Base-by-base conservation (phyloP, 192 early-diverging fungal genomes). In the Dissophora globulifera region DNA sequence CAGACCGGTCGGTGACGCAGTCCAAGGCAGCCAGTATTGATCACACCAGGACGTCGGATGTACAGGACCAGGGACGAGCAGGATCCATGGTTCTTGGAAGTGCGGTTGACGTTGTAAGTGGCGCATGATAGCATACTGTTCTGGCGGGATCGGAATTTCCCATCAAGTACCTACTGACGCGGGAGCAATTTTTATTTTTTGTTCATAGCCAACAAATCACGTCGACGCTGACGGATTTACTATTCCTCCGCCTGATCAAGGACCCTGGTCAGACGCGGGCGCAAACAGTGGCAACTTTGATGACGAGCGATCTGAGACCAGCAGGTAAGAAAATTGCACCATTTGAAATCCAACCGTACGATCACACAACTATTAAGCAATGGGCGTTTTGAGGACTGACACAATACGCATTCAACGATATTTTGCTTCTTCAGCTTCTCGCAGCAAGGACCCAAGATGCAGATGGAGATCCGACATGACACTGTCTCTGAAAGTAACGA, bases 171-270 rank as follows among this genome's bases (percentile, higher is more conserved):
- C 7, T 38, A 38, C n/a, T n/a, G n/a, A n/a, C n/a, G n/a, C n/a
- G n/a, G n/a, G n/a, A n/a, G n/a, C n/a, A n/a, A n/a, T n/a, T n/a
- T n/a, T n/a, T n/a, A n/a, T n/a, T n/a, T n/a, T n/a, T n/a, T n/a
- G n/a, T 38, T 38, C 13, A 16, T 54, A 50, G 47, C 35, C 56
- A 12, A 58, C 48, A 26, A 65, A 68, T 38, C 27, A 72, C 4
- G 75, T 87, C 0, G 86, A 87, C 50, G 64, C 65, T 4, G 84
- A 87, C 32, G 86, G 86, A 10, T 87, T 78, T 55, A 70, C 83
- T 8, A 84, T 87, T 46, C 84, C 82, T 46, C 84, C 83, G 15
- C 55, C 82, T 32, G 82, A 85, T 59, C 62, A 79, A 32, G 58
- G 75, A 29, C 78, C 66, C 23, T 82, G 79, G 78, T 69, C 69